These are phyloP conservation scores for Thelonectria discophora DNA, from an alignment of 2,329 filamentous ascomycete genomes.

Conservation along the genomic window DNA sequence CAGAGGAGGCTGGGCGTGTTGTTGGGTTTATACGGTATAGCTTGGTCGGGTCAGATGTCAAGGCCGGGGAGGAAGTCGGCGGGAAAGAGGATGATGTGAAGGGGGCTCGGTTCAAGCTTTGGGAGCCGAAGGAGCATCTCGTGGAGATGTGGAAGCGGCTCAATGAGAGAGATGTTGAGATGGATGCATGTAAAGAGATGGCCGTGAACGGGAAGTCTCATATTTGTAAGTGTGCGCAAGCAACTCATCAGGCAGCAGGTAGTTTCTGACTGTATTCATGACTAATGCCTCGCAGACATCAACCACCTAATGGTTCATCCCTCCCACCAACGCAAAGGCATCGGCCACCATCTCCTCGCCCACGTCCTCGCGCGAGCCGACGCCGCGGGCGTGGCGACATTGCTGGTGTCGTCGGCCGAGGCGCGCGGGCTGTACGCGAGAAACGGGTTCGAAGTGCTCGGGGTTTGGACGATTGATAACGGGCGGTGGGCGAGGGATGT, in stretches of 20 bases:
- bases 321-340: constrained; percentile 33
- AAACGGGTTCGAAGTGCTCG: constrained; percentile 30
- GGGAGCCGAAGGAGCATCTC: constrained; percentile 32
- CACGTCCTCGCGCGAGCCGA: constrained; percentile 32
- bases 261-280: no score
- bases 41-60: constrained; percentile 1
- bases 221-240: constrained; percentile 33
- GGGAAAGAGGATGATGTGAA: neutral
- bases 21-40: constrained; percentile 36
- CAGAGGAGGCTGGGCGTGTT: constrained; percentile 25
- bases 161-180: constrained; percentile 26
- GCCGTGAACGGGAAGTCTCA: constrained; percentile 29
- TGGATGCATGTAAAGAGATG: constrained; percentile 30
- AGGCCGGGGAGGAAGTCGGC: neutral
- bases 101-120: constrained; percentile 6
- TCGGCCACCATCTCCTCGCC: constrained; percentile 29
- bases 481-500: constrained; percentile 33
- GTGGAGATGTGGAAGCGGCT: constrained; percentile 35
- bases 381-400: constrained; percentile 11
- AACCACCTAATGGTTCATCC: constrained; percentile 40
- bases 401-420: constrained; percentile 33
- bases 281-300: constrained; percentile 29
- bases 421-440: constrained; percentile 30
- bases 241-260: no score
- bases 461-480: constrained; percentile 33